Percentiles rank a stretch among this genome's conserved stretches.
Conservation (phyloP, 2,329 filamentous ascomycete genomes). For the Claviceps capensis region DNA sequence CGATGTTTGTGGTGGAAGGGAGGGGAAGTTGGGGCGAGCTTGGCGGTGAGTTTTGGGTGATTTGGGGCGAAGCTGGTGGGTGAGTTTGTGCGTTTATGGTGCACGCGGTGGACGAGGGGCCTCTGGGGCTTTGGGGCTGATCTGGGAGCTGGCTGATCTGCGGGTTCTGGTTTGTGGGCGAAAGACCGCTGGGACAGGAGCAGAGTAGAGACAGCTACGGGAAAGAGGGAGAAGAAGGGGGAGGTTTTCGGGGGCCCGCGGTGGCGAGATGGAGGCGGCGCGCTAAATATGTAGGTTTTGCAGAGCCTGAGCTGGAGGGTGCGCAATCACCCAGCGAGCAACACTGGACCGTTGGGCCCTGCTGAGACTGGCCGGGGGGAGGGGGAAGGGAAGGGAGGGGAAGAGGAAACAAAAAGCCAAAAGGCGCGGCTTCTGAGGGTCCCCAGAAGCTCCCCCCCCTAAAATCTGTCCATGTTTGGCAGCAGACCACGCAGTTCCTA, state of each 20-base stretch:
- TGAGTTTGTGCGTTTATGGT: not conserved
- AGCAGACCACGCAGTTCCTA: too few species aligned
- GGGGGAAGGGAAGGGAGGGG: not conserved
- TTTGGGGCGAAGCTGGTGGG: not conserved
- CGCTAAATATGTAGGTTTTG: slow-evolving; percentile 22
- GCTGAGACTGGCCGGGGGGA: not conserved
- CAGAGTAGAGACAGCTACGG: not conserved
- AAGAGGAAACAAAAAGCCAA: not conserved
- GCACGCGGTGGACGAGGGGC: not conserved
- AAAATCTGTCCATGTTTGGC: not conserved
- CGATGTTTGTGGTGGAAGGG: slow-evolving; percentile 3
- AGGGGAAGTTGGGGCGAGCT: not conserved
- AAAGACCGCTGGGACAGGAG: not conserved
- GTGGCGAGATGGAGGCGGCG: slow-evolving; percentile 18
- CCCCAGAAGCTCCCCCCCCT: too few species aligned
- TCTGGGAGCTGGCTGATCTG: not conserved
- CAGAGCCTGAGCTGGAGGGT: slow-evolving; percentile 9
- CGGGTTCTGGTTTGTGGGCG: not conserved
- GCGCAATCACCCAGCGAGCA: slow-evolving; percentile 18
- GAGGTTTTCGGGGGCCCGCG: slow-evolving; percentile 13
- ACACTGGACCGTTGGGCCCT: not conserved
- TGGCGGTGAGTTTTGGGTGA: not conserved
- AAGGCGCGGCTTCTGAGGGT: not conserved
- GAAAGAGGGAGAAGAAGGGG: slow-evolving; percentile 10
- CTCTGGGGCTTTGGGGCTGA: not conserved